phyloP scores from a whole-genome alignment of 306 rosid genomes.

The Quercus mongolica region DNA sequence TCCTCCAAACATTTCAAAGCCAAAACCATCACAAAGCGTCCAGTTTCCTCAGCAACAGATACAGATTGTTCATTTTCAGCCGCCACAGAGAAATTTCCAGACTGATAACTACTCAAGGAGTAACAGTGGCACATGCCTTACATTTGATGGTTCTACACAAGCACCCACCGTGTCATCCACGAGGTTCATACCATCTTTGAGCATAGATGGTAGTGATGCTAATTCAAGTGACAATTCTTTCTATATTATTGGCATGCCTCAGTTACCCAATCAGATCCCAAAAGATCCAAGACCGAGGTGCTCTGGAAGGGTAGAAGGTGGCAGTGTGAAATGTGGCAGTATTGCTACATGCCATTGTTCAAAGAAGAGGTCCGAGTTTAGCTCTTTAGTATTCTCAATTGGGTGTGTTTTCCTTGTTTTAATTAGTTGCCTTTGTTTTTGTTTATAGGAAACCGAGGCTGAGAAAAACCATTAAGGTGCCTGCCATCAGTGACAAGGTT shows the following conservation, averaged over 20 bases:
- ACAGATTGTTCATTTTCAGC: conserved; percentile 56
- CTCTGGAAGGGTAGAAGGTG: too few relatives aligned
- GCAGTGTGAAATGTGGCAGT: too few relatives aligned
- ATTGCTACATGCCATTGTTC: too few relatives aligned
- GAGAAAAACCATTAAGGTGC: neutral
- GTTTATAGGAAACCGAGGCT: neutral
- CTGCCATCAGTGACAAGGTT: neutral
- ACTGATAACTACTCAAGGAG: conserved; percentile 66
- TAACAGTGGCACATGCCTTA: conserved; percentile 72
- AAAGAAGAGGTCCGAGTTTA: too few relatives aligned
- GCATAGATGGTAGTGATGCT: conserved; percentile 89
- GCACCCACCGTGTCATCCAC: conserved; percentile 72
- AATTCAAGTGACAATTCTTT: conserved; percentile 74
- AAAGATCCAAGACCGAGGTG: too few relatives aligned
- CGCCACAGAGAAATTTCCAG: conserved; percentile 64
- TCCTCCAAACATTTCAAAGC: conserved; percentile 50
- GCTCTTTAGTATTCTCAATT: too few relatives aligned
- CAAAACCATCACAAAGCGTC: conserved; percentile 42
- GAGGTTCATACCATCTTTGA: conserved; percentile 89
- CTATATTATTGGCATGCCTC: conserved; percentile 36
- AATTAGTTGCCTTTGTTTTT: neutral
- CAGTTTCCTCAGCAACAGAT: conserved; percentile 52
- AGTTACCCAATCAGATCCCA: too few relatives aligned
- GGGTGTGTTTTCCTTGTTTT: neutral
- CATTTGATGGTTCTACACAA: conserved; percentile 79